phyloP scores from a whole-genome alignment of 805 yeast genomes.

The Candida michaelii region DNA sequence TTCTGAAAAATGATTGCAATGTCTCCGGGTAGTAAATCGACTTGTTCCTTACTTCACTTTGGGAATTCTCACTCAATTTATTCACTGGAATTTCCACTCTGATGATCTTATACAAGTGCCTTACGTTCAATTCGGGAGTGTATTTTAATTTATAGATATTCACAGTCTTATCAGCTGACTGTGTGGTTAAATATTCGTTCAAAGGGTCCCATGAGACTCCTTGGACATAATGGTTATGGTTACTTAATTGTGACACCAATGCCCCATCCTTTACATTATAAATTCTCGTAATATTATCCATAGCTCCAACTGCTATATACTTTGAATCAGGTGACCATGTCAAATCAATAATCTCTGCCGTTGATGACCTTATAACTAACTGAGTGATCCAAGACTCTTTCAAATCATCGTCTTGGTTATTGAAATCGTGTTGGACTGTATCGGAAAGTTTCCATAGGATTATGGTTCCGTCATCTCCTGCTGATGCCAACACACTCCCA shows the following conservation, averaged over 20 bases:
- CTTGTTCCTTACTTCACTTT: slow-evolving; percentile 1
- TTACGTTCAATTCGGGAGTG: slow-evolving; percentile 6
- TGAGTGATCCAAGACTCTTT: slow-evolving; percentile 75
- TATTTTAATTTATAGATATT: slow-evolving; percentile 50
- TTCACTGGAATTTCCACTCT: slow-evolving; percentile 14
- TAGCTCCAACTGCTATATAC: slow-evolving; percentile 81
- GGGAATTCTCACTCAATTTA: slow-evolving; percentile 7
- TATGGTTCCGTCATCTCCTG: slow-evolving; percentile 93
- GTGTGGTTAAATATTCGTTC: slow-evolving; percentile 75
- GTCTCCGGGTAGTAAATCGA: slow-evolving; percentile 78
- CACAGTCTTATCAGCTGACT: slow-evolving; percentile 84
- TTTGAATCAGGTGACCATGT: slow-evolving; percentile 88
- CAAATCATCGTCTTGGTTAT: slow-evolving; percentile 55
- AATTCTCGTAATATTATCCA: slow-evolving; percentile 81
- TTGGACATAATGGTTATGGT: slow-evolving; percentile 88
- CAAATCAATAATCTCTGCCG: slow-evolving; percentile 84
- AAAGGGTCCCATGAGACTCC: slow-evolving; percentile 96
- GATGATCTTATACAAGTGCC: slow-evolving; percentile 18
- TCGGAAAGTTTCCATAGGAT: slow-evolving; percentile 73
- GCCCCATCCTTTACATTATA: slow-evolving; percentile 59
- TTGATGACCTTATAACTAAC: slow-evolving; percentile 55
- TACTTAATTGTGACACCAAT: slow-evolving; percentile 58
- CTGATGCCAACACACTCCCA: slow-evolving; percentile 77
- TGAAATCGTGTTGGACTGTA: slow-evolving; percentile 53
- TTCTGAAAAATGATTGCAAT: slow-evolving; percentile 83